Evolutionary conservation across 345 rosid genomes (phyloP).

Genomic region (Arabidopsis suecica): DNA sequence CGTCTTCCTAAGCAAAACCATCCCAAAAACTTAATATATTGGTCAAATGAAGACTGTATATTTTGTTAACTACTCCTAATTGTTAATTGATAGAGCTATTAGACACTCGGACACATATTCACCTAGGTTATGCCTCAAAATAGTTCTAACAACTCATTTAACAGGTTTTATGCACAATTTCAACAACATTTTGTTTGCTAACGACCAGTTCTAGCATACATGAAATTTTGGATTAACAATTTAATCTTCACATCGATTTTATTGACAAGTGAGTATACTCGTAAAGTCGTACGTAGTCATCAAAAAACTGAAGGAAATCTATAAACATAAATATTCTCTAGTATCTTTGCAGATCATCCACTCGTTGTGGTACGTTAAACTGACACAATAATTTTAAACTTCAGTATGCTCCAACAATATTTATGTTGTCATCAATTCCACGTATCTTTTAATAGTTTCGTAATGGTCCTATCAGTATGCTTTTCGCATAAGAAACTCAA

Average conservation of each 20-base stretch:
- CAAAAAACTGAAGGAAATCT: no score
- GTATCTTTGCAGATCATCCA: no score
- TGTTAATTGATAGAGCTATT: not conserved
- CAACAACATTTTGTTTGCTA: no score
- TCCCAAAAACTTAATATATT: not conserved
- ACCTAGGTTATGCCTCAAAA: not conserved
- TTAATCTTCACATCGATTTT: no score
- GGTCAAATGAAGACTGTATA: constrained; percentile 6
- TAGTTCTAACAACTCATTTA: no score
- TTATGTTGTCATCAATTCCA: not conserved
- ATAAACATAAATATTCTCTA: no score
- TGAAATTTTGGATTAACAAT: no score
- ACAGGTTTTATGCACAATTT: no score
- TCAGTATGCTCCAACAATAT: not conserved
- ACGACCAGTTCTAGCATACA: no score
- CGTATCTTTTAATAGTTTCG: not conserved
- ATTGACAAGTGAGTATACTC: no score
- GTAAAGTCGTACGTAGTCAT: no score
- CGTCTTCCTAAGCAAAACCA: constrained; percentile 7
- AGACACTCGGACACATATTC: not conserved
- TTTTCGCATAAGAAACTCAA: not conserved
- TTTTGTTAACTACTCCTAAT: not conserved
- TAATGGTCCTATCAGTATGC: not conserved
- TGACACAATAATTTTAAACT: not conserved
- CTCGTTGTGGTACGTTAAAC: not conserved